phyloP scores from a whole-genome alignment of 1,139 yeast species.

The Yamadazyma songkhlaensis region DNA sequence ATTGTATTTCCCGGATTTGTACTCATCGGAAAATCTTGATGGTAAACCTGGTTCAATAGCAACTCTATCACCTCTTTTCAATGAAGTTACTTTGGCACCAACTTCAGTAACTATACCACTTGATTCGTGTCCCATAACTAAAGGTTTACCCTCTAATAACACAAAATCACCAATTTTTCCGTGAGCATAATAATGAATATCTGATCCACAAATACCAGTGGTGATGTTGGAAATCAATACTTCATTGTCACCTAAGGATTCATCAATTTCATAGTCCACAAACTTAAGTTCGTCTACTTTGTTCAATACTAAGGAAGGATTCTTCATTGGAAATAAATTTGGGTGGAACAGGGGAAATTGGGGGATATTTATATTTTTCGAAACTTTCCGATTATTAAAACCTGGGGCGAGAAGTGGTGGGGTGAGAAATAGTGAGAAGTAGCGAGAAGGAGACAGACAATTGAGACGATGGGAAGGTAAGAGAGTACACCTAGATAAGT shows the following conservation, averaged over 20 bases:
- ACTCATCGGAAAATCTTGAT: slow-evolving; percentile 70
- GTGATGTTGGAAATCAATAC: slow-evolving; percentile 71
- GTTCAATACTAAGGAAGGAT: slow-evolving; percentile 71
- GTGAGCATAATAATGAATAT: slow-evolving; percentile 77
- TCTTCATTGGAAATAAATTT: slow-evolving; percentile 20
- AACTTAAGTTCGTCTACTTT: slow-evolving; percentile 61
- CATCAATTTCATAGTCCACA: slow-evolving; percentile 67
- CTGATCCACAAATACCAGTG: slow-evolving; percentile 90
- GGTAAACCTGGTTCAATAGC: slow-evolving; percentile 80
- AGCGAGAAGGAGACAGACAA: too few species aligned
- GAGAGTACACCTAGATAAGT: too few species aligned
- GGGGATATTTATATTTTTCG: slow-evolving; percentile 5
- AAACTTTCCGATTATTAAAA: slow-evolving; percentile 7
- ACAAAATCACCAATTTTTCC: slow-evolving; percentile 79
- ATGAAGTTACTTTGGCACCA: slow-evolving; percentile 53
- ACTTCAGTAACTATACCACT: slow-evolving; percentile 69
- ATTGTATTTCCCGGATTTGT: slow-evolving; percentile 75
- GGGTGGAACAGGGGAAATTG: background rate
- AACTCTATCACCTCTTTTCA: slow-evolving; percentile 76
- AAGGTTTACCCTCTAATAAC: slow-evolving; percentile 50
- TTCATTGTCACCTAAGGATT: slow-evolving; percentile 57
- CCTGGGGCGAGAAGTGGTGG: slow-evolving; percentile 1
- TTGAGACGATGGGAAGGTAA: too few species aligned
- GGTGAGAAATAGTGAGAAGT: too few species aligned
- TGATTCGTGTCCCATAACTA: slow-evolving; percentile 77